Base-by-base conservation (phyloP, 768 basidiomycete species). In the Leccinum truebloodii region DNA sequence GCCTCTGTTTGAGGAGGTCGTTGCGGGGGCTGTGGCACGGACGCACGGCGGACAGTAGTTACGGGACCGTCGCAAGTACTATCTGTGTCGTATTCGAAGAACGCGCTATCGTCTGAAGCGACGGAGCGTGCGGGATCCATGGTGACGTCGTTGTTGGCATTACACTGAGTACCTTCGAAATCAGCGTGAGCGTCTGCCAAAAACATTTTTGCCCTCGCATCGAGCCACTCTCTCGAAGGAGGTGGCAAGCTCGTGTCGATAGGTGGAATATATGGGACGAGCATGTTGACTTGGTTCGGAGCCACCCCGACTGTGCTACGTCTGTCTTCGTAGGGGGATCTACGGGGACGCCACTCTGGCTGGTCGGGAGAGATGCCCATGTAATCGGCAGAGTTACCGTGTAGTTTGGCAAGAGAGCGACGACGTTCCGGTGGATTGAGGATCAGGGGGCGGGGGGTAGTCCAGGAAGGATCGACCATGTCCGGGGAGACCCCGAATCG, bases 221-320 rank as follows among this genome's bases (percentile, higher is more conserved):
- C 66, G 41, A 73, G 69, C 53, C 53, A 59, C 52, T 61, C 65
- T 50, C 52, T 62, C 13, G 65, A 59, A 0, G 63, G 62, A 16
- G 66, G 64, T 0, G 66, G 59, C 39, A 46, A 24, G 59, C 53
- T 67, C 8, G 66, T 63, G 53, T 68, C 69, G 46, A 68, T 64
- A 0, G 69, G 69, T 1, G 63, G 71, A 28, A 68, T 61, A 30
- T 68, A 61, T 0, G 71, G 69, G 46, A 70, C 56, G 26, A 73
- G 63, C 3, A 62, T 57, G 63, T 73, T 75, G 4, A 75, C 59
- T 46, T 75, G 63, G 37, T 63, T 65, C 4, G 71, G 72, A 6
- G 58, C 54, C 6, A 75, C 73, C 1, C 64, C 59, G 1, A 72
- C 57, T 0, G 53, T 57, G 2, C 69, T 69, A 13, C 67, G 69